phyloP scores from a whole-genome alignment of 331 rosid genomes.

The Prunus yedoensis region DNA sequence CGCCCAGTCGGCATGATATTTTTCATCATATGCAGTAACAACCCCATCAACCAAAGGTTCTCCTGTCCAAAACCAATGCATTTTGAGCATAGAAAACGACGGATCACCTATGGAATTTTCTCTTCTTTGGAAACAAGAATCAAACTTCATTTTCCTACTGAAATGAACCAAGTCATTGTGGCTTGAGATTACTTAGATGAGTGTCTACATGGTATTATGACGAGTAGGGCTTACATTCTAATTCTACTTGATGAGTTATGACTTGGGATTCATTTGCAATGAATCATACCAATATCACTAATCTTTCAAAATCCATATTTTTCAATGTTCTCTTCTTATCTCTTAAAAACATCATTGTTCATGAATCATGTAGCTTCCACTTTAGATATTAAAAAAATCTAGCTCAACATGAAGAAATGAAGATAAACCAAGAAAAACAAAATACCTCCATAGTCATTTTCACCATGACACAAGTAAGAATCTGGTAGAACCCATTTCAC shows the following conservation, averaged over 20 bases:
- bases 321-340: background rate
- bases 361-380: no score
- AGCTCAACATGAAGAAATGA: background rate
- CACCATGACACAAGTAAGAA: conserved; percentile 11
- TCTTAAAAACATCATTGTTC: no score
- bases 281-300: background rate
- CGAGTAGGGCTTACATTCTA: background rate
- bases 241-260: background rate
- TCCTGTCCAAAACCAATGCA: background rate
- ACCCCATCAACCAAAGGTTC: conserved; percentile 2
- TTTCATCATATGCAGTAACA: conserved; percentile 13
- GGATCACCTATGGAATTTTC: background rate
- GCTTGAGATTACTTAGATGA: background rate
- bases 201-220: background rate
- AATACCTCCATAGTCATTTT: conserved; percentile 11
- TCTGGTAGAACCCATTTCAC: conserved; percentile 17
- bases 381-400: no score
- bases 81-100: background rate
- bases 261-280: background rate
- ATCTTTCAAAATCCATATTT: background rate
- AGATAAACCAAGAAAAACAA: background rate
- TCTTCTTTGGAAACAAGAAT: background rate
- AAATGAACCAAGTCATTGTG: background rate
- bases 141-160: no score
- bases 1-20: background rate